Conservation (phyloP, 352 stramenopile species). For the Globisporangium emineosum region DNA sequence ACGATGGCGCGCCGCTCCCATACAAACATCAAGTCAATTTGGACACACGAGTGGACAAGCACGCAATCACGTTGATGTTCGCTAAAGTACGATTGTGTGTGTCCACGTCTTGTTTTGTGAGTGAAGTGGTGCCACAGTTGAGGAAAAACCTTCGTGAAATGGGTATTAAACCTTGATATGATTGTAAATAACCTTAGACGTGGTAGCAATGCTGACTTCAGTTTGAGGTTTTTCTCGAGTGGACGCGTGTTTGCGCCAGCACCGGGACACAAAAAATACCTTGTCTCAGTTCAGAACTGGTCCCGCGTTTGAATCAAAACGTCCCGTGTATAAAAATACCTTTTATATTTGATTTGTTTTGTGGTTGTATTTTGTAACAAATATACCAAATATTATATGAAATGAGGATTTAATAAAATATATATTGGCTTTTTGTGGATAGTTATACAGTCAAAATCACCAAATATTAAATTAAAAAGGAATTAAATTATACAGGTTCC, state of each 20-base stretch:
- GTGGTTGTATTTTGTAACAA: too few species aligned
- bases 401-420: too few species aligned
- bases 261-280: neutral
- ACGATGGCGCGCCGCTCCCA: neutral
- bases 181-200: neutral
- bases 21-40: neutral
- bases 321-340: neutral
- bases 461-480: too few species aligned
- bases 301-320: neutral
- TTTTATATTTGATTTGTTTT: neutral
- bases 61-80: neutral
- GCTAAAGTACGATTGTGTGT: neutral
- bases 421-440: too few species aligned
- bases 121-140: neutral
- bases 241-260: slow-evolving; percentile 10
- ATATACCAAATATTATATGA: too few species aligned
- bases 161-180: neutral
- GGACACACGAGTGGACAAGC: neutral
- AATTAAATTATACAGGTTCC: neutral
- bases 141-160: neutral
- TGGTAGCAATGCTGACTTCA: neutral
- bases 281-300: slow-evolving; percentile 6
- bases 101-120: neutral
- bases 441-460: too few species aligned
- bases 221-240: slow-evolving; percentile 6